These are phyloP conservation scores for Alternaria rosae DNA, from an alignment of 2,329 filamentous ascomycete genomes.

Conservation along the genomic window DNA sequence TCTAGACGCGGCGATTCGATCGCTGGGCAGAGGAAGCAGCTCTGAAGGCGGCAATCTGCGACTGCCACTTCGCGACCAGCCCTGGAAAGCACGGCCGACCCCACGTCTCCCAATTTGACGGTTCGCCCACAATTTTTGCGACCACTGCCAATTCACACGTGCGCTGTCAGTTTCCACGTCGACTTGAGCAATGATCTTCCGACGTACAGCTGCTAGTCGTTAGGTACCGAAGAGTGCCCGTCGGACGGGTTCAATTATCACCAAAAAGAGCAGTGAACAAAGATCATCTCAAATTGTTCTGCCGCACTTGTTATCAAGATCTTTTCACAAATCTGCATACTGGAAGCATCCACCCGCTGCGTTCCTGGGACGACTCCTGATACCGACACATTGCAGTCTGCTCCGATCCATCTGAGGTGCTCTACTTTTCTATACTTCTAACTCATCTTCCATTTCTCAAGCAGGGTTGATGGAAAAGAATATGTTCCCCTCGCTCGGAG, in stretches of 20 bases:
- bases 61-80: slow-evolving; percentile 11
- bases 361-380: neutral
- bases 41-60: neutral
- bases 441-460: neutral
- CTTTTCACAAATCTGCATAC: neutral
- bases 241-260: neutral
- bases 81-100: slow-evolving; percentile 3
- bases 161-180: neutral
- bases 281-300: neutral
- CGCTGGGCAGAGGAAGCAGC: neutral
- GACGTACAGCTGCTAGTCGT: neutral
- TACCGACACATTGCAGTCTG: neutral
- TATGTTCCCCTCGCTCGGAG: slow-evolving; percentile 28
- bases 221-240: neutral
- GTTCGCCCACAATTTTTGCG: slow-evolving; percentile 12
- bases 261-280: neutral
- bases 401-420: neutral
- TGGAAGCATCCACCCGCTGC: neutral
- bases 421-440: neutral
- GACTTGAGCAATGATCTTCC: slow-evolving; percentile 13
- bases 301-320: neutral
- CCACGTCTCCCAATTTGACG: slow-evolving; percentile 11
- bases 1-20: neutral
- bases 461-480: slow-evolving; percentile 27
- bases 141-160: slow-evolving; percentile 20